Evolutionary conservation across 805 yeast species (phyloP), one percentile per base, ranked within the genome.

Genomic region (Lachancea sp.): DNA sequence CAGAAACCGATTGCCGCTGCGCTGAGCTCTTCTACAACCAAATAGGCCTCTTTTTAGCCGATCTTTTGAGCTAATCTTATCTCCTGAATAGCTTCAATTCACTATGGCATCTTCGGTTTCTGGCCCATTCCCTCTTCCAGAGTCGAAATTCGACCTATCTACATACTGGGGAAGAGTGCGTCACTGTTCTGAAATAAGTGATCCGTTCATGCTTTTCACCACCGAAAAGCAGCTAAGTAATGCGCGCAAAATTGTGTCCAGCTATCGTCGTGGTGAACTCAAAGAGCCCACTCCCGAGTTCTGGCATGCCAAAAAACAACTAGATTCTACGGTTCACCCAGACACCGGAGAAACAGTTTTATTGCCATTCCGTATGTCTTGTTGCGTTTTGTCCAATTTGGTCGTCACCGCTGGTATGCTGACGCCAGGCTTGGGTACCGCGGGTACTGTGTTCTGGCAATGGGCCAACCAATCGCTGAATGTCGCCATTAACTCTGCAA

Each of bases 331-430:
- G 1, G 78, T 89, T 35, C 99, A 93, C 65, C 99, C 99, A 41
- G 99, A 93, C 62, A 91, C 95, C 5, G 96, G 97, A 1, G 93
- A 88, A 57, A 85, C 95, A 1, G 96, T 93, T 11, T 62, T 86
- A 25, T 71, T 93, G 44, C 99, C 99, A 2, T 93, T 93, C 68
- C 78, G 99, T 67, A 93, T 93, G 99, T 88, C 96, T 19, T 83
- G 91, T 27, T 88, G 93, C 69, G 99, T 93, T 15, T 70, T 93
- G 44, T 87, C 96, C 10, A 93, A 93, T 65, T 69, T 93, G 66
- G 91, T 91, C 18, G 98, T 93, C 41, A 91, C 98, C 5, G 91
- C 85, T 3, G 99, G 99, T 53, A 93, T 93, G 99, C 75, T 93
- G 53, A 91, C 97, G 1, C 99, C 99, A 7, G 85, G 85, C 45